Evolutionary conservation across 805 yeast genomes (phyloP).

Genomic region (Vanderwaltozyma verrucispora): DNA sequence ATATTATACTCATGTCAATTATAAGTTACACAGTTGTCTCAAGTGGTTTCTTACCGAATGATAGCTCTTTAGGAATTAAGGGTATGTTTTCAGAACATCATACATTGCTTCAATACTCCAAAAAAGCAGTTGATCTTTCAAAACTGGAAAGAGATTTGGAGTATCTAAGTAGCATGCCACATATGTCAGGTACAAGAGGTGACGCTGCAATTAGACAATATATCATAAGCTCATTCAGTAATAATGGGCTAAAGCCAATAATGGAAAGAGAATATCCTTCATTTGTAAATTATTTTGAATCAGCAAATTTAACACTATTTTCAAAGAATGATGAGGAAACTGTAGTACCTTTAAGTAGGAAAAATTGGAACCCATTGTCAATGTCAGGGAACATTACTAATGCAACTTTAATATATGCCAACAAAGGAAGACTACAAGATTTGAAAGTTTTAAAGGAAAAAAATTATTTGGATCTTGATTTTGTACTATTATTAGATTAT

Average conservation of each 20-base stretch:
- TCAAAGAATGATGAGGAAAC: slow-evolving; percentile 8
- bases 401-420: slow-evolving; percentile 50
- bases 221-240: slow-evolving; percentile 45
- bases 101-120: slow-evolving; percentile 39
- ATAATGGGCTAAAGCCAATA: slow-evolving; percentile 44
- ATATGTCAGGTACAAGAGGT: slow-evolving; percentile 80
- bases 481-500: slow-evolving; percentile 51
- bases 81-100: slow-evolving; percentile 59
- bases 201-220: slow-evolving; percentile 64
- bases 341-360: slow-evolving; percentile 11
- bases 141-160: slow-evolving; percentile 56
- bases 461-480: slow-evolving; percentile 31
- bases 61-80: slow-evolving; percentile 29
- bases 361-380: slow-evolving; percentile 63
- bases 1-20: slow-evolving; percentile 54
- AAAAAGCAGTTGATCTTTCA: slow-evolving; percentile 42
- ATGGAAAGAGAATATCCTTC: slow-evolving; percentile 36
- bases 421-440: slow-evolving; percentile 55
- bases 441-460: slow-evolving; percentile 32
- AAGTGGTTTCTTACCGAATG: slow-evolving; percentile 43
- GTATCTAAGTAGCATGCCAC: slow-evolving; percentile 73
- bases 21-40: slow-evolving; percentile 48
- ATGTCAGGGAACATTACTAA: slow-evolving; percentile 41
- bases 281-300: slow-evolving; percentile 43
- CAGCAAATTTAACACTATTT: slow-evolving; percentile 33